Evolutionary conservation across 345 rosid species (phyloP).

Genomic region (Acer campestre): DNA sequence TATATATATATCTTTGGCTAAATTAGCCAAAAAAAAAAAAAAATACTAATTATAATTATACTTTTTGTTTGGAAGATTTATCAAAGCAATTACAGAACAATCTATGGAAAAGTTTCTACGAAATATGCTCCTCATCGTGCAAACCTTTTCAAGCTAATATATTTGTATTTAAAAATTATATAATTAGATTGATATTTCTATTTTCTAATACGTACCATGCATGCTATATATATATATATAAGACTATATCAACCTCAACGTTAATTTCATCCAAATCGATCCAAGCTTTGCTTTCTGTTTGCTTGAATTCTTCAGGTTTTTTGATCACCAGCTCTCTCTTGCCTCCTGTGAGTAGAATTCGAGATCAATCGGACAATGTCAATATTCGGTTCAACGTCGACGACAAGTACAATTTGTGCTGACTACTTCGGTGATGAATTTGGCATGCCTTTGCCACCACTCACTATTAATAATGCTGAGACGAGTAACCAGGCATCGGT

Average conservation of each 20-base stretch:
- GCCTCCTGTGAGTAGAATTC: background rate
- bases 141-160: too few relatives aligned
- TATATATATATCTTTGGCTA: too few relatives aligned
- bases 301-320: background rate
- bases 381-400: background rate
- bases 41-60: background rate
- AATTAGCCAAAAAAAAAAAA: too few relatives aligned
- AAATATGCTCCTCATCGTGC: background rate
- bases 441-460: slow-evolving; percentile 10
- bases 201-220: background rate
- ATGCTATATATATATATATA: background rate
- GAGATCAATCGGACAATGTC: background rate
- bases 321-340: background rate
- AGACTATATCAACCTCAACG: background rate
- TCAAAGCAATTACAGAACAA: background rate
- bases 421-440: slow-evolving; percentile 7
- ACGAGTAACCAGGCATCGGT: too few relatives aligned
- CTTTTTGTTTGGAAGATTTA: background rate
- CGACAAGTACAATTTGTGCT: background rate
- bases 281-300: background rate
- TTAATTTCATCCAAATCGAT: background rate
- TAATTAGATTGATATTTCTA: too few relatives aligned
- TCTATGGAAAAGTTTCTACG: background rate
- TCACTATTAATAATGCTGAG: too few relatives aligned
- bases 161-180: too few relatives aligned